Evolutionary conservation across 2,329 filamentous ascomycete genomes (phyloP), one percentile per base, ranked within the genome.

Genomic region (Neoarthrinium moseri): DNA sequence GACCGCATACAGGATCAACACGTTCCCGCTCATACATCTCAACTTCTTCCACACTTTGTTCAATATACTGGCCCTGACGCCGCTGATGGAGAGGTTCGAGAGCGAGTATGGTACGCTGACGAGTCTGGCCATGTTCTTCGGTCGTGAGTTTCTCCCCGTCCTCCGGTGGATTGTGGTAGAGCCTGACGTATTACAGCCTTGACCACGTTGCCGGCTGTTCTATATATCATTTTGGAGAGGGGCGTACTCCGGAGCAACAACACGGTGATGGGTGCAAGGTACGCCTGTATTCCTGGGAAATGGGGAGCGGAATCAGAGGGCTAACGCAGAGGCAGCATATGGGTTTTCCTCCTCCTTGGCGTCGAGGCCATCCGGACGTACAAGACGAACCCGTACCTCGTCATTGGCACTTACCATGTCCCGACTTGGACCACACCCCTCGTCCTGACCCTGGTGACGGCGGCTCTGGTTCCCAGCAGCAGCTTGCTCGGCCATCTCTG

Each of bases 41-140:
- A 87, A 86, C 57, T 78, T 95, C 63, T 73, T 96, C 56, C 94
- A 97, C 67, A 78, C 86, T 50, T 60, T 91, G 43, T 72, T 95
- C 61, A 96, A 97, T 67, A 65, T 90, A 20, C 43, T 95, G 52
- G 88, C 90, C 18, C 66, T 97, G 51, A 84, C 86, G 30, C 94
- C 94, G n/a, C 74, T 99, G 42, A 72, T 99, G 65, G 92, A 96
- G 68, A 82, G 91, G 50, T 99, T 97, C 67, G 94, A 99, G 71
- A 80, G 82, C 51, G 92, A 96, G 65, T 84, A 95, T 66, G 94
- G 94, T 43, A 97, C 92, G 6, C 73, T 97, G 60, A 89, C 89
- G 21, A 87, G 90, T n/a, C 65, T 95, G 52, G 82, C 89, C 27
- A 75, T 97, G 43, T 96, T 97, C 66, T 82, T 94, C 59, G 94